A percentile compares a stretch with the other conserved stretches of the same genome.
Evolutionary conservation across 495 filamentous ascomycete species (phyloP).

Genomic region (Thozetella sp.): DNA sequence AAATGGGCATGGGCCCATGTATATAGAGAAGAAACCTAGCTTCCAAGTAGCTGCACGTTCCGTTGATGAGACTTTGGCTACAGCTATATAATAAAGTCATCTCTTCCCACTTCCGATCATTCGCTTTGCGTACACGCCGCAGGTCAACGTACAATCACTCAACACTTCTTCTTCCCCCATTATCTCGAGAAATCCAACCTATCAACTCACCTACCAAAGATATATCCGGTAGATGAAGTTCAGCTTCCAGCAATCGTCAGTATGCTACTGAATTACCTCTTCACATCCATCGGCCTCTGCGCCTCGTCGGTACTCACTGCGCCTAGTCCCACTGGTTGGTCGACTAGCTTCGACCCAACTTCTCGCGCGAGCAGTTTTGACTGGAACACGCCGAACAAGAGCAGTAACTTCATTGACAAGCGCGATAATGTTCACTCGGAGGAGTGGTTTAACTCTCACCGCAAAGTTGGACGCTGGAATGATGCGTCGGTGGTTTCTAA

Average conservation of each 20-base stretch:
- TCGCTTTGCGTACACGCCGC: not conserved
- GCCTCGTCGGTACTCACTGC: not conserved
- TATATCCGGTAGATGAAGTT: not conserved
- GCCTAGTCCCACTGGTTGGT: not conserved
- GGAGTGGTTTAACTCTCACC: not conserved
- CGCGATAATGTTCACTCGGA: not conserved
- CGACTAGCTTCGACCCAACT: not conserved
- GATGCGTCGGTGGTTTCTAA: not conserved
- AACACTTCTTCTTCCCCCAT: not conserved
- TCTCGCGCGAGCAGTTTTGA: not conserved
- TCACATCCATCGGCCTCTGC: not conserved
- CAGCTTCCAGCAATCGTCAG: not conserved
- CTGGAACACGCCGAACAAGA: not conserved
- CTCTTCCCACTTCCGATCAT: not conserved
- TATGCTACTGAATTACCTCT: not conserved
- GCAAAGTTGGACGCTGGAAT: not conserved
- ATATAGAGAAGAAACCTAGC: not conserved
- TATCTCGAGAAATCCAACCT: not conserved
- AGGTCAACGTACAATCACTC: not conserved
- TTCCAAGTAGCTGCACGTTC: not conserved
- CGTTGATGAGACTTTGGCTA: not conserved
- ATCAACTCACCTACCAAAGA: not conserved
- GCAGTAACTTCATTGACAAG: not conserved
- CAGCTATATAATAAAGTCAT: not conserved
- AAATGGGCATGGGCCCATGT: not conserved